A percentile compares a stretch with the other conserved stretches of the same genome.
Conservation (phyloP, 148 eudicot species). For the Rhododendron kiyosumense region DNA sequence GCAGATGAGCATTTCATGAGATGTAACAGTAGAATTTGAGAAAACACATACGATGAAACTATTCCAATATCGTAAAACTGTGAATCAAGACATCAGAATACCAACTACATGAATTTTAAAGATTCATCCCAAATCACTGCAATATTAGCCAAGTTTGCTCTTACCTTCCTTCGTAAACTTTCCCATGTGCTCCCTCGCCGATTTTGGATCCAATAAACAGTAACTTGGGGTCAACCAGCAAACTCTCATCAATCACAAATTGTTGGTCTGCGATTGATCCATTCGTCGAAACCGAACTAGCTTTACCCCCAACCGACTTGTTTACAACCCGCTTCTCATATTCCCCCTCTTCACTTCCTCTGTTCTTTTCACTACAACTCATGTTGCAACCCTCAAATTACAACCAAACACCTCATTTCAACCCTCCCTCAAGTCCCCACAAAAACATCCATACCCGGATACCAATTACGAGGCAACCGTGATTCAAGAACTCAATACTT, state of each 20-base stretch:
- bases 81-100: not conserved
- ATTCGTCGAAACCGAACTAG: slow-evolving; percentile 32
- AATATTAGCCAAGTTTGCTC: not conserved
- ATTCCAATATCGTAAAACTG: not conserved
- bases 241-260: slow-evolving; percentile 57
- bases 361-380: slow-evolving; percentile 41
- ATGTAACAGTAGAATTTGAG: not conserved
- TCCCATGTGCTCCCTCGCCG: slow-evolving; percentile 90
- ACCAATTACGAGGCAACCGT: not conserved
- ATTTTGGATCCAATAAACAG: slow-evolving; percentile 72
- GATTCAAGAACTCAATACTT: not conserved
- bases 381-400: slow-evolving; percentile 33
- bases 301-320: slow-evolving; percentile 24
- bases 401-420: not conserved
- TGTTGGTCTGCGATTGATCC: slow-evolving; percentile 36
- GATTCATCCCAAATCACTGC: not conserved
- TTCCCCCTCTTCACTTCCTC: slow-evolving; percentile 23
- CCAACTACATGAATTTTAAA: not conserved
- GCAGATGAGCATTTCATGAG: not conserved
- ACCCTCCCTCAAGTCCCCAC: not conserved
- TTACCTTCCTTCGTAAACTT: slow-evolving; percentile 82
- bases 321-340: slow-evolving; percentile 4
- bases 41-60: not conserved
- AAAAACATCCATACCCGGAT: not conserved
- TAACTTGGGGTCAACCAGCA: slow-evolving; percentile 73